Base-by-base conservation (phyloP, 163 green algal genomes). In the Volvox carteri region DNA sequence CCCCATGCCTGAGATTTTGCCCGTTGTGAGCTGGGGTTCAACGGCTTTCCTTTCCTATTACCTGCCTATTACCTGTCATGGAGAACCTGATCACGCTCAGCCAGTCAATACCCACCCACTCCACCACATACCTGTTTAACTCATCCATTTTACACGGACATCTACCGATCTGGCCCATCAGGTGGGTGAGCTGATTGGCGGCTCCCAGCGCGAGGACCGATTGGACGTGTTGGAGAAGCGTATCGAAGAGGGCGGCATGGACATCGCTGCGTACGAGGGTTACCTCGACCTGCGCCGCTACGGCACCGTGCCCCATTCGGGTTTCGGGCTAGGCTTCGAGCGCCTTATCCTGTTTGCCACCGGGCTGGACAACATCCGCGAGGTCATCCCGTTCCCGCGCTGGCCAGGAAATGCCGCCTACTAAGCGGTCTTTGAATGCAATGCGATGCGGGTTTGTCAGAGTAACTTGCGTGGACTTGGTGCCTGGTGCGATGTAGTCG, bases 281-380 rank as follows among this genome's bases (percentile, higher is more conserved):
- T 99, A 99, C 94, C 90, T 99, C 35, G 98, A 99, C 93, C 90
- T 99, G 19, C 98, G 97, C 87, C 77, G 76, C 78, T 94, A 93
- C 56, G 91, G 93, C 68, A 93, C 79, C 30, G 94, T 96, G 46
- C 95, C 93, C 44, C 96, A 98, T 90, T 85, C 87, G 3, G 98
- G 98, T 76, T 99, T 99, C 92, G 98, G 98, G 19, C 95, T 99
- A 23, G 98, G 98, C 79, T 99, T 99, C 94, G 98, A 99, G 96
- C 96, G 98, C 52, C 94, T 99, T 41, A 94, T 99, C 46, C 93
- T 99, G 73, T 99, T 99, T 93, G 95, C 95, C 68, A 99, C 98
- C 8, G 97, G 97, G 14, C 86, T 99, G 28, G 95, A 98, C 21
- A 99, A 99, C 96, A 99, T 99, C 88, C 93, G 97, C 0, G 97